phyloP scores from a whole-genome alignment of 805 yeast genomes.

The Yarrowia yakushimensis region DNA sequence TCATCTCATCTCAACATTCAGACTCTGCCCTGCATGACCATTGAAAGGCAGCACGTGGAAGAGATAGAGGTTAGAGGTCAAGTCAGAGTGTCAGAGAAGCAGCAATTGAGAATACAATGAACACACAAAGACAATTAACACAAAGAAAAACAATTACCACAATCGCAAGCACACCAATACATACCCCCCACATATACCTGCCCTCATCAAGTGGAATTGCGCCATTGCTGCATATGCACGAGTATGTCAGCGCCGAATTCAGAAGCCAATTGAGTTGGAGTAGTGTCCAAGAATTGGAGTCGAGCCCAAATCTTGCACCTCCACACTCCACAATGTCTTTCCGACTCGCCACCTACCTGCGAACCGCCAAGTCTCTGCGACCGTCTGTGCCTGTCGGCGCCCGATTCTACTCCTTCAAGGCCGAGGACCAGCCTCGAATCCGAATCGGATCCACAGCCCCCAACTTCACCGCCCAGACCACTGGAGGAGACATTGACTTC shows the following conservation, averaged over 20 bases:
- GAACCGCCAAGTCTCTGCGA: constrained; percentile 21
- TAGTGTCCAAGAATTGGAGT: not conserved
- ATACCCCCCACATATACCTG: too few relatives aligned
- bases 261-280: not conserved
- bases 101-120: too few relatives aligned
- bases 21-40: too few relatives aligned
- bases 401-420: constrained; percentile 30
- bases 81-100: too few relatives aligned
- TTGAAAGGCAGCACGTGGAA: too few relatives aligned
- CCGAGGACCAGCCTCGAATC: constrained; percentile 42
- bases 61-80: too few relatives aligned
- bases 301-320: not conserved
- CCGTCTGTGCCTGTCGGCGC: not conserved
- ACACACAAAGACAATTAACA: too few relatives aligned
- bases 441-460: constrained; percentile 87
- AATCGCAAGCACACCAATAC: too few relatives aligned
- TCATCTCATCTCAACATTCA: too few relatives aligned
- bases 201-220: not conserved
- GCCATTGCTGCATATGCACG: constrained; percentile 6
- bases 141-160: too few relatives aligned
- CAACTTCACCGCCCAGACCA: constrained; percentile 77
- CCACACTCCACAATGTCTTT: not conserved
- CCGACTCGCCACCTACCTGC: constrained; percentile 9
- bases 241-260: not conserved
- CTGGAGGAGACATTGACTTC: constrained; percentile 79